A percentile compares a stretch with the other conserved stretches of the same genome.
Conservation (phyloP, 176 grass and related monocot genomes). For the Oryza officinalis region DNA sequence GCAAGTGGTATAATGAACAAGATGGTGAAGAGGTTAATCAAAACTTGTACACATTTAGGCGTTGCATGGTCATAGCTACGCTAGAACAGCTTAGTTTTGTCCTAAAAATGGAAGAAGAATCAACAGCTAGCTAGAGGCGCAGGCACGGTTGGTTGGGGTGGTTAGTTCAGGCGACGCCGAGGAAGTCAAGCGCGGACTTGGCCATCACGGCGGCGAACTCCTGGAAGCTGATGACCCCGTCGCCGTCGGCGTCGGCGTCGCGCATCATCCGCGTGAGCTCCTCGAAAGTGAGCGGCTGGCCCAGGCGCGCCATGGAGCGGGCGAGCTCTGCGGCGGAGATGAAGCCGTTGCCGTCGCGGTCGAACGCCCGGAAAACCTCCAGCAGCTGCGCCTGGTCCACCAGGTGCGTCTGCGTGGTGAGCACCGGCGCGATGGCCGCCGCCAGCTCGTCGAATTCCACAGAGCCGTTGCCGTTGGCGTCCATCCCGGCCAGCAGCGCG, state of each 20-base stretch:
- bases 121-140: not conserved
- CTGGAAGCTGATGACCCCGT: slow-evolving; percentile 72
- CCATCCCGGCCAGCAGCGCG: slow-evolving; percentile 64
- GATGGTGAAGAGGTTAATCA: not conserved
- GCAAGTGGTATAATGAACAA: not conserved
- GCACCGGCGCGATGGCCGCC: slow-evolving; percentile 62
- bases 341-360: slow-evolving; percentile 71
- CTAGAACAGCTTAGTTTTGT: not conserved
- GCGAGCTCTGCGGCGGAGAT: slow-evolving; percentile 78
- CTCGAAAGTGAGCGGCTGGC: slow-evolving; percentile 72
- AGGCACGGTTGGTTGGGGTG: not conserved
- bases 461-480: slow-evolving; percentile 64
- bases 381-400: slow-evolving; percentile 70
- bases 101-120: slow-evolving; percentile 5
- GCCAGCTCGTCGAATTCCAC: slow-evolving; percentile 83
- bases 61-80: not conserved
- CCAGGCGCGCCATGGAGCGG: slow-evolving; percentile 62
- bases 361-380: slow-evolving; percentile 73
- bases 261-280: slow-evolving; percentile 74
- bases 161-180: slow-evolving; percentile 46
- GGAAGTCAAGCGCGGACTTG: slow-evolving; percentile 75
- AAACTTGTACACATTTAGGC: not conserved
- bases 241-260: slow-evolving; percentile 67
- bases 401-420: slow-evolving; percentile 62
- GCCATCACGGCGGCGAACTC: slow-evolving; percentile 78